Percentiles rank a stretch among this genome's conserved stretches.
These are phyloP conservation scores for Diddensiella santjacobensis DNA, from an alignment of 805 yeast genomes.

Conservation along the genomic window DNA sequence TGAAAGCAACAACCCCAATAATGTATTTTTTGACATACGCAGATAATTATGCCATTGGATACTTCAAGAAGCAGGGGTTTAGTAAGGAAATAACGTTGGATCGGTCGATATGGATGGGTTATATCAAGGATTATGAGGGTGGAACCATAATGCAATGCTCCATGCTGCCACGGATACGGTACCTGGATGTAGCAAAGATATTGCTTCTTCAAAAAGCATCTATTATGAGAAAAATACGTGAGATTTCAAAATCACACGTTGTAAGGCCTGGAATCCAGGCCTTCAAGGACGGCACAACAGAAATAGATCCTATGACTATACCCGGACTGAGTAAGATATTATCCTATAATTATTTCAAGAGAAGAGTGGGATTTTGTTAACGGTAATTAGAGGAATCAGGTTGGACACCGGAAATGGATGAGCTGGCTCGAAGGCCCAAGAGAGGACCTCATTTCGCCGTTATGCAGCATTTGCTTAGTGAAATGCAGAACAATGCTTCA, in stretches of 20 bases:
- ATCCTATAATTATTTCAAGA: not conserved
- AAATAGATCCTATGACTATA: conserved; percentile 71
- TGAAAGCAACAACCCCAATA: conserved; percentile 78
- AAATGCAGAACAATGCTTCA: conserved; percentile 88
- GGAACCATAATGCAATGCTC: conserved; percentile 98
- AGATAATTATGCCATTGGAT: conserved; percentile 98
- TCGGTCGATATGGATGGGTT: conserved; percentile 92
- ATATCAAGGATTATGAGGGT: conserved; percentile 97
- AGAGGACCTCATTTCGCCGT: conserved; percentile 91
- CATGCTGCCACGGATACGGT: conserved; percentile 84
- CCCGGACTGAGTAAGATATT: conserved; percentile 65
- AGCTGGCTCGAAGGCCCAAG: conserved; percentile 89
- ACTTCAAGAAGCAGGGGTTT: conserved; percentile 96
- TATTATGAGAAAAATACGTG: conserved; percentile 74
- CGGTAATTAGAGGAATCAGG: conserved; percentile 65
- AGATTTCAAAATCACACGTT: conserved; percentile 72
- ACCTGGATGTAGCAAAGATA: conserved; percentile 84
- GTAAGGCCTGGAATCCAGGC: conserved; percentile 76
- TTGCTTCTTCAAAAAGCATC: conserved; percentile 88
- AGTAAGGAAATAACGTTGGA: conserved; percentile 90
- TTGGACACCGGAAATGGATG: conserved; percentile 98
- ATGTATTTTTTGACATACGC: conserved; percentile 92
- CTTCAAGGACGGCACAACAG: conserved; percentile 47
- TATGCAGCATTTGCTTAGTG: conserved; percentile 84
- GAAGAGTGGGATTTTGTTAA: too few species aligned